A percentile compares a stretch with the other conserved stretches of the same genome.
Evolutionary conservation across 495 filamentous ascomycete genomes (phyloP).

Genomic region (Bacidia rubella): DNA sequence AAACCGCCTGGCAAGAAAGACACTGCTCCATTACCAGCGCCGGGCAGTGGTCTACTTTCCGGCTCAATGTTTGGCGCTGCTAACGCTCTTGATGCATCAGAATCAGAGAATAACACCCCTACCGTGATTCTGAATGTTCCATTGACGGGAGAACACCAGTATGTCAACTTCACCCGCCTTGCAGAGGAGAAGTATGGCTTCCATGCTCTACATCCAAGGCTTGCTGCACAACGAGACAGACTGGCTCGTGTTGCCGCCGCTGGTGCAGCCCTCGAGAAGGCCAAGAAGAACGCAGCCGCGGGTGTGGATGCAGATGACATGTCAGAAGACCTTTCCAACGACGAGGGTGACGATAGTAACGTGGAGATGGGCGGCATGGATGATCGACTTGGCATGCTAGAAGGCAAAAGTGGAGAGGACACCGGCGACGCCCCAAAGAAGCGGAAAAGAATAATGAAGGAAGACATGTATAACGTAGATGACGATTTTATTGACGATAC

Average conservation of each 20-base stretch:
- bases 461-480: conserved; percentile 90
- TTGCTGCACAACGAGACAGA: conserved; percentile 72
- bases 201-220: conserved; percentile 78
- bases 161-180: conserved; percentile 87
- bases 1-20: conserved; percentile 44
- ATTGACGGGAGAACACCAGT: conserved; percentile 67
- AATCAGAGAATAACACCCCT: conserved; percentile 45
- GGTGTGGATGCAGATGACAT: conserved; percentile 39
- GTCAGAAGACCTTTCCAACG: conserved; percentile 45
- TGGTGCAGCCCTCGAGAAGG: conserved; percentile 62
- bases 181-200: conserved; percentile 91
- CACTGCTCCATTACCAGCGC: conserved; percentile 38
- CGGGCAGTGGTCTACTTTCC: conserved; percentile 55
- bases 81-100: conserved; percentile 22
- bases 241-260: conserved; percentile 73
- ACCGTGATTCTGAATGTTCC: conserved; percentile 78
- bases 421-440: conserved; percentile 45
- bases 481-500: conserved; percentile 98
- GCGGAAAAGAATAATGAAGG: conserved; percentile 70
- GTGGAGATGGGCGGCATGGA: conserved; percentile 59
- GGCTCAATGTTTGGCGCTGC: conserved; percentile 44
- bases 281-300: conserved; percentile 31
- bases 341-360: conserved; percentile 58
- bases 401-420: conserved; percentile 20
- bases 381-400: conserved; percentile 24